Evolutionary conservation across 2,329 filamentous ascomycete species (phyloP).

Genomic region (Blastomyces emzantsi): DNA sequence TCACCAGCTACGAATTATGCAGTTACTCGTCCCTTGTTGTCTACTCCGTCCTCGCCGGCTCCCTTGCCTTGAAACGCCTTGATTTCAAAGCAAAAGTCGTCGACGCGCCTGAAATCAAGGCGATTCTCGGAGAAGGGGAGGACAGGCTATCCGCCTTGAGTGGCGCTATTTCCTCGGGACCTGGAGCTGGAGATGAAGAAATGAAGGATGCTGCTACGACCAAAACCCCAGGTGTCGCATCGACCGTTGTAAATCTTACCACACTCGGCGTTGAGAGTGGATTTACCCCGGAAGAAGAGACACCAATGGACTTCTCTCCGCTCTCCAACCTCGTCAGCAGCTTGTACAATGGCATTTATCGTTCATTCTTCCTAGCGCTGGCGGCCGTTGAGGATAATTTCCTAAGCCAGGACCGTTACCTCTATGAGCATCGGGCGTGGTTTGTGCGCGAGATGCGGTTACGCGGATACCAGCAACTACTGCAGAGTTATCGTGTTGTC

Average conservation of each 20-base stretch:
- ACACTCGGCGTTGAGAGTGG: conserved; percentile 63
- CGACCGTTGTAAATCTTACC: conserved; percentile 79
- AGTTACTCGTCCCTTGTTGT: conserved; percentile 91
- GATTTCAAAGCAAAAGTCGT: conserved; percentile 99
- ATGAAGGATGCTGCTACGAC: conserved; percentile 47
- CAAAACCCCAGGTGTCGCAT: conserved; percentile 44
- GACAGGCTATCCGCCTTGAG: conserved; percentile 77
- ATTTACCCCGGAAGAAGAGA: conserved; percentile 63
- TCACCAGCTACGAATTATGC: conserved; percentile 98
- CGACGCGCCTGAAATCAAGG: conserved; percentile 96
- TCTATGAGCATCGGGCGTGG: conserved; percentile 93
- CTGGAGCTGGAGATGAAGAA: conserved; percentile 65
- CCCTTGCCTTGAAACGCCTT: conserved; percentile 87
- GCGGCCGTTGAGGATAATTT: conserved; percentile 89
- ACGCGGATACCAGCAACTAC: conserved; percentile 88
- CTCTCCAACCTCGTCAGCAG: conserved; percentile 82
- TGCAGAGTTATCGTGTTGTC: conserved; percentile 95
- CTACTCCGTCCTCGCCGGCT: conserved; percentile 90
- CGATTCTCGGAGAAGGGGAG: conserved; percentile 81
- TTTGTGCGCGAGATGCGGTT: conserved; percentile 98
- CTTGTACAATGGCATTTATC: conserved; percentile 89
- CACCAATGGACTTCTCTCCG: conserved; percentile 78
- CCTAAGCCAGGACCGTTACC: conserved; percentile 85
- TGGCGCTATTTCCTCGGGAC: conserved; percentile 71
- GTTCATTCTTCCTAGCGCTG: conserved; percentile 83